Evolutionary conservation across 2,329 filamentous ascomycete species (phyloP), one percentile per base, ranked within the genome.

Genomic region (Ceratocystis cubensis): DNA sequence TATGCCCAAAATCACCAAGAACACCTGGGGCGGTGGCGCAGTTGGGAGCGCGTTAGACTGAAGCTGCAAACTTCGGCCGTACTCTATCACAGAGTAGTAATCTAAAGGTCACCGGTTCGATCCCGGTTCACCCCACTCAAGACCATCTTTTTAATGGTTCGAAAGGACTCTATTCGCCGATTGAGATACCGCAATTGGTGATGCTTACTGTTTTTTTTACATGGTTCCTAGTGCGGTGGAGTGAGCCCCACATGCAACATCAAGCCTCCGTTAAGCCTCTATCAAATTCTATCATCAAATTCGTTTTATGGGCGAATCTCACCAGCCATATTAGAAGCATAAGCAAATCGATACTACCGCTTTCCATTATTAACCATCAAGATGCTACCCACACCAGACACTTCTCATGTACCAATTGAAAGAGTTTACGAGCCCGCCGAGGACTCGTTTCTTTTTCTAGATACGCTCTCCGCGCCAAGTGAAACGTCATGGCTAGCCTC

Each of bases 341-440:
- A 30, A 33, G 17, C 6, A 28, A 22, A 44, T 25, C 48, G 61
- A 7, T 63, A 46, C 25, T 50, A 41, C 37, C 37, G 13, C 44
- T 63, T 28, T 45, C 61, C 10, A 10, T 41, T 41, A 41, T 48
- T 50, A 15, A 22, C 10, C 28, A 50, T 15, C 44, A 73, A 46
- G 37, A 96, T 96, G 92, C 84, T 99, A 33, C 92, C 93, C 8
- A 99, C 94, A 0, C 94, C 94, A 15, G 89, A 90, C 67, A 99
- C 94, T 2, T 89, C 89, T 25, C 94, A 99, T 77, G 89, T 97
- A 68, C 84, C 88, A 65, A 96, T 92, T 76, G 84, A 89, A 75
- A 85, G 88, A 66, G 87, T 97, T 71, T 99, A 99, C 77, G 92
- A 96, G 74, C 94, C 94, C 45, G 88, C 93, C 10, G 94, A 99